These are phyloP conservation scores for Geranomyces variabilis DNA, from an alignment of 192 early-diverging fungal species.

Conservation along the genomic window DNA sequence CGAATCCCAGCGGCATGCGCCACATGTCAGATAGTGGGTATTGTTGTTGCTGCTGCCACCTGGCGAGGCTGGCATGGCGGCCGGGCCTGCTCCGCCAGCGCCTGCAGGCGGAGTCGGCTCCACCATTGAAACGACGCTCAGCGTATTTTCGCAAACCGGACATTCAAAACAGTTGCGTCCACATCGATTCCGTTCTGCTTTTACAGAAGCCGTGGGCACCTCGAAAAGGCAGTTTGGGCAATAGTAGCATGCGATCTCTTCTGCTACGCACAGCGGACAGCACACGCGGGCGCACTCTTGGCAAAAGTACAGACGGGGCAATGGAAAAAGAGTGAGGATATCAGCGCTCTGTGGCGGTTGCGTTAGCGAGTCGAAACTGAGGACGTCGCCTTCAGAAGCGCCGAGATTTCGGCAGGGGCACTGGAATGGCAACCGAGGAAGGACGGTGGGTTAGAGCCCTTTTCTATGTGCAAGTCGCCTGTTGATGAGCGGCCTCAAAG, in stretches of 20 bases:
- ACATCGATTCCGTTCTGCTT: constrained; percentile 91
- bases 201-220: constrained; percentile 93
- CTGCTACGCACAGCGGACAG: constrained; percentile 80
- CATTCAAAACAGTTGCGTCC: constrained; percentile 94
- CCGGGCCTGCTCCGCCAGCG: background rate
- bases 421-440: background rate
- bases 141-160: constrained; percentile 79
- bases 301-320: constrained; percentile 79
- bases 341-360: constrained; percentile 10
- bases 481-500: too few relatives aligned
- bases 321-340: constrained; percentile 30
- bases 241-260: constrained; percentile 87
- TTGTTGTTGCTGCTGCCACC: constrained; percentile 13
- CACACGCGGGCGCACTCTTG: constrained; percentile 80
- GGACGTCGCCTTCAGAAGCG: background rate
- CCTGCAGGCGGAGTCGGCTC: constrained; percentile 47
- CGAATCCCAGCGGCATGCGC: constrained; percentile 93
- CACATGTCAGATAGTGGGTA: constrained; percentile 77
- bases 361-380: background rate
- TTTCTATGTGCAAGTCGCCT: too few relatives aligned
- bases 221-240: constrained; percentile 98
- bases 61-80: background rate
- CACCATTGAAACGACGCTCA: constrained; percentile 69
- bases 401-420: constrained; percentile 24
- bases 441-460: too few relatives aligned